Percentiles rank a stretch among this genome's conserved stretches.
These are phyloP conservation scores for Pythium dissotocum DNA, from an alignment of 352 stramenopile genomes.

Conservation along the genomic window DNA sequence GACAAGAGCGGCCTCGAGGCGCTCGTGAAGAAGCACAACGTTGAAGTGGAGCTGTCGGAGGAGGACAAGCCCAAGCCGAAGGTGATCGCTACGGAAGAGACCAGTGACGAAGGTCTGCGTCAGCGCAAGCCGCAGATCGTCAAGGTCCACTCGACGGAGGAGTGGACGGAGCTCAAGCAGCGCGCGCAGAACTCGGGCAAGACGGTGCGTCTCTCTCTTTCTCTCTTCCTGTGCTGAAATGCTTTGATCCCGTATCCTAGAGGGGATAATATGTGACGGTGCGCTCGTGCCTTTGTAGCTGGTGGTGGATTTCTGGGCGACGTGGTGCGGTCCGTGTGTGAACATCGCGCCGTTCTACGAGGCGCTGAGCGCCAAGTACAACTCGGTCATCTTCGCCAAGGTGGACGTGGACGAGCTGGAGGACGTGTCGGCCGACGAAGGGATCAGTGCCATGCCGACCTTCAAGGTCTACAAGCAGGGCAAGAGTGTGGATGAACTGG, in stretches of 20 bases:
- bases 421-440: conserved; percentile 34
- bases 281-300: conserved; percentile 35
- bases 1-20: conserved; percentile 62
- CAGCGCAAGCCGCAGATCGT: conserved; percentile 59
- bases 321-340: conserved; percentile 84
- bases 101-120: conserved; percentile 35
- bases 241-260: not conserved
- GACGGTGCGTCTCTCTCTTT: conserved; percentile 32
- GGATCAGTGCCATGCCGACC: conserved; percentile 89
- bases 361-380: conserved; percentile 56
- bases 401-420: conserved; percentile 81
- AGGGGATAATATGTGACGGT: not conserved
- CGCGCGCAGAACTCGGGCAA: conserved; percentile 46
- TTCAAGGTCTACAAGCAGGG: conserved; percentile 93
- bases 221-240: not conserved
- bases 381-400: conserved; percentile 58
- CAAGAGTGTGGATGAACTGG: conserved; percentile 87
- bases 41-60: conserved; percentile 71
- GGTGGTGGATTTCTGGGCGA: conserved; percentile 84
- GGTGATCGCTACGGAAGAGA: conserved; percentile 7
- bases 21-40: conserved; percentile 73
- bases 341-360: conserved; percentile 82
- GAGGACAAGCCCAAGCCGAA: conserved; percentile 53
- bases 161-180: conserved; percentile 54
- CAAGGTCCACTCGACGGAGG: conserved; percentile 47